Conservation (phyloP, 1,284 basidiomycete genomes). For the Microbotryomycetes sp. region DNA sequence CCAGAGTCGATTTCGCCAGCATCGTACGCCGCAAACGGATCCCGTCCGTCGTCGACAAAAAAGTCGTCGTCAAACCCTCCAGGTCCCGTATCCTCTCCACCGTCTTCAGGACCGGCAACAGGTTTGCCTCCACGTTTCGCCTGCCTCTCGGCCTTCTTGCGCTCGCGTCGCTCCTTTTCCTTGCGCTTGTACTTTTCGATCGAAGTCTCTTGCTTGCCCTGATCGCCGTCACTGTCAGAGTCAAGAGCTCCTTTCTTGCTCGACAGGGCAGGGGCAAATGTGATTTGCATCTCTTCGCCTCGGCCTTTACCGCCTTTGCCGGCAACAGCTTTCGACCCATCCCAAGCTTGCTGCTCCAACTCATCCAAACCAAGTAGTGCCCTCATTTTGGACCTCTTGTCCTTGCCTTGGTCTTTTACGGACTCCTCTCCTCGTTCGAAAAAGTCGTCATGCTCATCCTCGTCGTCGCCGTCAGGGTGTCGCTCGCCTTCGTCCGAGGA, state of each 20-base stretch:
- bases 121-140: conserved; percentile 38
- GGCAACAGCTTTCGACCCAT: conserved; percentile 15
- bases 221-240: conserved; percentile 44
- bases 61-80: conserved; percentile 35
- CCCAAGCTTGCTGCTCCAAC: conserved; percentile 18
- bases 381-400: conserved; percentile 25
- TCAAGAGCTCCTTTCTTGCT: conserved; percentile 20
- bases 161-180: conserved; percentile 74
- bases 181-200: conserved; percentile 72
- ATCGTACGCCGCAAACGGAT: conserved; percentile 60
- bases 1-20: conserved; percentile 41
- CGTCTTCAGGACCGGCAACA: conserved; percentile 2
- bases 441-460: conserved; percentile 26
- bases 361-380: conserved; percentile 19
- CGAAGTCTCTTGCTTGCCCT: conserved; percentile 61
- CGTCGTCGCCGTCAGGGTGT: conserved; percentile 37
- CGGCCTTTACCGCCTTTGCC: conserved; percentile 19
- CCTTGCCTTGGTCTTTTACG: conserved; percentile 10
- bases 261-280: conserved; percentile 72
- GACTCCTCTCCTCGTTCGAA: conserved; percentile 19
- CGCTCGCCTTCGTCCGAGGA: conserved; percentile 52
- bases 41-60: conserved; percentile 39
- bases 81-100: conserved; percentile 26
- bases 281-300: conserved; percentile 68
- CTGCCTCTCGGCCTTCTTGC: conserved; percentile 49